A percentile compares a stretch with the other conserved stretches of the same genome.
phyloP scores from a whole-genome alignment of 164 flowering plant genomes.

The Nelumbo lutea region DNA sequence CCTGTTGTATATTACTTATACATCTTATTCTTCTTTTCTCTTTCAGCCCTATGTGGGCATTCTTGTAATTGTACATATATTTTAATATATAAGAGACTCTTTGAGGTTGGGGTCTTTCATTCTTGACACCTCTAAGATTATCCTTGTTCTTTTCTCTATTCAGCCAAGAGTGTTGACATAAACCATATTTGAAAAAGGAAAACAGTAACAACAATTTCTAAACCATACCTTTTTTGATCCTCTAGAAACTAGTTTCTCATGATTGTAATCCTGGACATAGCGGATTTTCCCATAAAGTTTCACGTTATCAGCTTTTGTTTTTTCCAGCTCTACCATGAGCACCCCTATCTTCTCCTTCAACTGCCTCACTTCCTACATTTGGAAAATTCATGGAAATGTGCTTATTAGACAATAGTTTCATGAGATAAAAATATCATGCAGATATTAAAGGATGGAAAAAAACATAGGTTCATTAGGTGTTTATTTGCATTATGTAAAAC shows the following conservation, averaged over 20 bases:
- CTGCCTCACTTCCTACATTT: constrained; percentile 75
- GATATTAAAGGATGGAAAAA: neutral
- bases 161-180: too few species aligned
- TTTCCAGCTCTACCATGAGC: constrained; percentile 72
- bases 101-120: too few species aligned
- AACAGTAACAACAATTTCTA: constrained; percentile 1
- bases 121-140: too few species aligned
- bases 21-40: too few species aligned
- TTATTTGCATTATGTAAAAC: constrained; percentile 2
- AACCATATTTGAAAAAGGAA: neutral
- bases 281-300: constrained; percentile 98
- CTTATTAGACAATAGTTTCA: neutral
- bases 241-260: constrained; percentile 88
- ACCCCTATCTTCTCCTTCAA: constrained; percentile 83
- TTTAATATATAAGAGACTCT: too few species aligned
- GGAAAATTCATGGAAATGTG: constrained; percentile 8
- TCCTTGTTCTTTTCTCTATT: too few species aligned
- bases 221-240: constrained; percentile 82
- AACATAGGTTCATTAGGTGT: neutral
- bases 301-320: constrained; percentile 93
- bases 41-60: too few species aligned
- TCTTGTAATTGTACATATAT: too few species aligned
- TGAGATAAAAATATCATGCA: neutral
- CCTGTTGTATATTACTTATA: too few species aligned
- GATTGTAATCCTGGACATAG: constrained; percentile 94